Evolutionary conservation across 2,329 filamentous ascomycete genomes (phyloP).

Genomic region (Pseudogymnoascus sp.): DNA sequence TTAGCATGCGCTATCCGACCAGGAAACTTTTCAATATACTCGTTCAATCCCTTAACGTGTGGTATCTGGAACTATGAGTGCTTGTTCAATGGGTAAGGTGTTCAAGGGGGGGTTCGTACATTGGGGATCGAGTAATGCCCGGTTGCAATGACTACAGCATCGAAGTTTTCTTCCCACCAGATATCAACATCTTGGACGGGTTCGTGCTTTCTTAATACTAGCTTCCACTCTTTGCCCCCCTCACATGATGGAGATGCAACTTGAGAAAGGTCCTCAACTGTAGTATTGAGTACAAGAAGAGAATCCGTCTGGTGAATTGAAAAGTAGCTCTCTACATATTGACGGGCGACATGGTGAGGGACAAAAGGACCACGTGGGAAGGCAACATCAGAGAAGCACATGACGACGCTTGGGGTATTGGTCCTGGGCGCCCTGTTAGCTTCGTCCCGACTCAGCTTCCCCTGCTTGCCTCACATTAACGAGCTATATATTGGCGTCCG

Average conservation of each 20-base stretch:
- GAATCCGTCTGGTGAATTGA: constrained; percentile 42
- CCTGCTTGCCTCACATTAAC: no score
- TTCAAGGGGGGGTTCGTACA: constrained; percentile 30
- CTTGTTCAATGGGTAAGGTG: no score
- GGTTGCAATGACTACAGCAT: constrained; percentile 67
- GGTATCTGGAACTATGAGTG: no score
- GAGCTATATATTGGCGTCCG: no score
- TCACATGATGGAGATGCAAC: constrained; percentile 18
- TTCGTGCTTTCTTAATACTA: constrained; percentile 44
- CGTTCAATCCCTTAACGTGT: no score
- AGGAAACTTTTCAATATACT: no score
- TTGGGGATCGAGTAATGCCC: constrained; percentile 67
- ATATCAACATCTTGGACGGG: constrained; percentile 37
- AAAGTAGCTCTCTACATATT: constrained; percentile 52
- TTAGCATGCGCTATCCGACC: no score
- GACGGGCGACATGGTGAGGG: constrained; percentile 47
- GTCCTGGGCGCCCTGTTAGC: no score
- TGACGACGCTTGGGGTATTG: no score
- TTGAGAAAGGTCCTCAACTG: constrained; percentile 43
- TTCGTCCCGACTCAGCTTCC: no score
- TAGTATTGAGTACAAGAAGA: constrained; percentile 43
- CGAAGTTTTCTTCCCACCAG: constrained; percentile 52
- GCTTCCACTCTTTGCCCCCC: constrained; percentile 34
- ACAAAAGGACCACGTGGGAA: constrained; percentile 52
- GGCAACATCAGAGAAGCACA: constrained; percentile 17